Base-by-base conservation (phyloP, 495 filamentous ascomycete genomes). In the Cladorrhinum samala region DNA sequence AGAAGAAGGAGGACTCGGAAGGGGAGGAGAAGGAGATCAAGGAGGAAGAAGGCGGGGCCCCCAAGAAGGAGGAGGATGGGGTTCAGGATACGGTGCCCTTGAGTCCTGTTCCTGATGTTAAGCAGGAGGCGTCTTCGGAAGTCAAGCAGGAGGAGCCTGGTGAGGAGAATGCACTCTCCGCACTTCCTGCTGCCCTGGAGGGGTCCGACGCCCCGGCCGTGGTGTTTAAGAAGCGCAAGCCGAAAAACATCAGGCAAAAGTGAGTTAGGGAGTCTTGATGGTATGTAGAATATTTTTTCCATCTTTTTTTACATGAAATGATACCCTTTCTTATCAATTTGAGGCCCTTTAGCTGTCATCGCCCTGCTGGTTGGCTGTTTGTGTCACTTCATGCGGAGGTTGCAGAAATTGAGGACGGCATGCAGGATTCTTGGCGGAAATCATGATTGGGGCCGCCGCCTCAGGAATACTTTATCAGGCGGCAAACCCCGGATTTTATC, bases 141-240 rank as follows among this genome's bases (percentile, higher is more conserved):
- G 18, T 58, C 41, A 55, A n/a, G n/a, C n/a, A 59, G 23, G 53
- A 60, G 33, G 61, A 59, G 33, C 52, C 59, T 0, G 21, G 37
- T 30, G 55, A 63, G 21, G 68, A 64, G 23, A 40, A 61, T 27
- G 37, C 13, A 27, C 37, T 39, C 0, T 9, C 19, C 17, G 56
- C 51, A 30, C 36, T 33, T 24, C 20, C 46, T 8, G 40, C 37
- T 54, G n/a, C 19, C 17, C 38, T 13, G 13, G 46, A 11, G 21
- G 19, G 18, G 20, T 38, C 30, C 6, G 52, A 20, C 9, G 56
- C 48, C 1, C 52, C 69, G 1, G 56, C 62, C 0, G 76, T 92
- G 17, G 71, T 93, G 11, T 96, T 96, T 74, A 96, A 95, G 72
- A 95, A 95, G 70, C 82, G 91, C 56, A 96, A 93, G 64, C 77